These are phyloP conservation scores for Polygonum aviculare DNA, from an alignment of 148 eudicot genomes.

Conservation along the genomic window DNA sequence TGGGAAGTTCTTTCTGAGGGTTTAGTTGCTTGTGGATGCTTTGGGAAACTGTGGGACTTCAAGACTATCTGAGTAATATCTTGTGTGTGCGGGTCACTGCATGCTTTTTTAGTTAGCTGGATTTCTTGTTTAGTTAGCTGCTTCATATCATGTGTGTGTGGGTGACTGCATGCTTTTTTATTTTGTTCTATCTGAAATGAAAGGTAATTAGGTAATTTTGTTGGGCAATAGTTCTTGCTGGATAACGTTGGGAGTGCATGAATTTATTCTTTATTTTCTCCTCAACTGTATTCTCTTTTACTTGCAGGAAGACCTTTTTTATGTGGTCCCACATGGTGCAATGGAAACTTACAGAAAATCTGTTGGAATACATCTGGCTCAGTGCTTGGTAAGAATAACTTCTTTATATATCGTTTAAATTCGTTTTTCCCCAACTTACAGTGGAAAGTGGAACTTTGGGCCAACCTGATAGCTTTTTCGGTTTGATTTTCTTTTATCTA, in stretches of 20 bases:
- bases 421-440: neutral
- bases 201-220: neutral
- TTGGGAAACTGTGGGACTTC: neutral
- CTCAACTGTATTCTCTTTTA: neutral
- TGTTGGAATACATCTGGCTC: constrained; percentile 50
- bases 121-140: neutral
- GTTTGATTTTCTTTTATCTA: neutral
- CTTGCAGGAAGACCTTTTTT: constrained; percentile 73
- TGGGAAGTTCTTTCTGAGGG: neutral
- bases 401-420: neutral
- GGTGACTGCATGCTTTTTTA: neutral
- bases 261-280: neutral
- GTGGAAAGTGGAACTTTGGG: constrained; percentile 33
- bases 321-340: constrained; percentile 64
- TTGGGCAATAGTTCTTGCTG: neutral
- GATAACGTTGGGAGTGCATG: neutral
- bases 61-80: neutral
- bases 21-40: neutral
- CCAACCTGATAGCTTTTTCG: neutral
- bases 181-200: neutral
- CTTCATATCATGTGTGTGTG: neutral
- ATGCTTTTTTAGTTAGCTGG: too few relatives aligned
- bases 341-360: constrained; percentile 67
- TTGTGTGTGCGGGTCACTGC: neutral
- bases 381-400: constrained; percentile 3